These are phyloP conservation scores for Chalciporus sp. DNA, from an alignment of 1,284 basidiomycete species.

Conservation along the genomic window DNA sequence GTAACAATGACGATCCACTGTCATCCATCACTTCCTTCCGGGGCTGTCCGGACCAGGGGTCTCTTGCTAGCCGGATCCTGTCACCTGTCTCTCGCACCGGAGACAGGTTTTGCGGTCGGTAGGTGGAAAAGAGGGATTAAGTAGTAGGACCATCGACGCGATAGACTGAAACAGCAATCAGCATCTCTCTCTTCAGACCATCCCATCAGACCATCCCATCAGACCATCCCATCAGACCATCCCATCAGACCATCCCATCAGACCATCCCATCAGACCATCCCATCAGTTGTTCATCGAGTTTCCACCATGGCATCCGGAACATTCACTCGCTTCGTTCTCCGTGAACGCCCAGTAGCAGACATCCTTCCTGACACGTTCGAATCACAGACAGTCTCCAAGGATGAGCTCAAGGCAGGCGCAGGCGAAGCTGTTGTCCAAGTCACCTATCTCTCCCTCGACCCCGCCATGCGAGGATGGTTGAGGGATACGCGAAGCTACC, in stretches of 20 bases:
- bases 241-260: too few relatives aligned
- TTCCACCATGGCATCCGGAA: conserved; percentile 26
- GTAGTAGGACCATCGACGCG: not conserved
- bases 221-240: not conserved
- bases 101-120: not conserved
- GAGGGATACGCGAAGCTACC: conserved; percentile 66
- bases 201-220: not conserved
- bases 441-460: conserved; percentile 78
- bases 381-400: conserved; percentile 56
- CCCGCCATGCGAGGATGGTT: conserved; percentile 88
- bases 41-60: not conserved
- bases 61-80: not conserved
- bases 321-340: conserved; percentile 72
- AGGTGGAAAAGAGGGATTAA: not conserved
- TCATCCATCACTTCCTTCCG: not conserved
- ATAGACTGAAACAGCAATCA: not conserved
- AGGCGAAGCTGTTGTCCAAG: conserved; percentile 69
- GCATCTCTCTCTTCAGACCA: not conserved
- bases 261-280: not conserved
- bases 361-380: conserved; percentile 74
- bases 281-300: not conserved
- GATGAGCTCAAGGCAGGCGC: conserved; percentile 54
- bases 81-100: too few relatives aligned
- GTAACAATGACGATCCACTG: too few relatives aligned
- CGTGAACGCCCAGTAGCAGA: conserved; percentile 69